phyloP scores from a whole-genome alignment of 352 stramenopile genomes.

The Phytophthora pluvialis region DNA sequence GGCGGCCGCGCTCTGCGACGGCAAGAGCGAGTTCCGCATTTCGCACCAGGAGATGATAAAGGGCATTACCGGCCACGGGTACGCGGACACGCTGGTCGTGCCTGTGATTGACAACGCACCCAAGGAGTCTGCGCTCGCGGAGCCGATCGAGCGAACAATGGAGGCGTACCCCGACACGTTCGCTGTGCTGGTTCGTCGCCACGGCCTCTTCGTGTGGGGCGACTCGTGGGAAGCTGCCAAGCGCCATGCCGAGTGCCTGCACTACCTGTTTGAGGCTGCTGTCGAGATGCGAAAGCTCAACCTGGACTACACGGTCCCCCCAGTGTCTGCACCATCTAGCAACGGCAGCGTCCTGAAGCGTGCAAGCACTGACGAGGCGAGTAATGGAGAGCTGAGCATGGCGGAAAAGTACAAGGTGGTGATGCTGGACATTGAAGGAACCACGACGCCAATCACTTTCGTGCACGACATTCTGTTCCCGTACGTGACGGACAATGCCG shows the following conservation, averaged over 20 bases:
- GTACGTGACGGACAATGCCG: conserved; percentile 77
- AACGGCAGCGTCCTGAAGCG: conserved; percentile 57
- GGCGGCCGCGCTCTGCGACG: conserved; percentile 90
- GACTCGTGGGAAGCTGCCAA: conserved; percentile 96
- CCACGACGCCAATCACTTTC: conserved; percentile 96
- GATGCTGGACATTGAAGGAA: conserved; percentile 97
- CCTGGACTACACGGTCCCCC: conserved; percentile 72
- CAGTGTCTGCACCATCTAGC: conserved; percentile 46
- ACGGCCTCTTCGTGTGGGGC: conserved; percentile 97
- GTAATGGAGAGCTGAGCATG: conserved; percentile 37
- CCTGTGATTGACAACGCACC: conserved; percentile 98
- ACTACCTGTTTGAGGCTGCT: conserved; percentile 95
- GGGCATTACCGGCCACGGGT: conserved; percentile 92
- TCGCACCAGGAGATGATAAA: conserved; percentile 99
- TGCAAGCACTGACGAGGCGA: conserved; percentile 30
- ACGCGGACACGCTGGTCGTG: conserved; percentile 93
- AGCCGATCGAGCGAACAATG: conserved; percentile 88
- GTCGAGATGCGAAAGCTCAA: conserved; percentile 91
- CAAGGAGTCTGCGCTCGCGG: conserved; percentile 91
- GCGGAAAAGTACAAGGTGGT: conserved; percentile 91
- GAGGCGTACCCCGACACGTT: conserved; percentile 86
- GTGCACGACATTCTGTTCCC: conserved; percentile 96
- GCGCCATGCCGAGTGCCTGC: conserved; percentile 95
- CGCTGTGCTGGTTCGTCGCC: conserved; percentile 94
- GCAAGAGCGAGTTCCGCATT: conserved; percentile 84